Percentiles rank a stretch among this genome's conserved stretches.
phyloP scores from a whole-genome alignment of 202 grass and related monocot species.

The Digitaria exilis region DNA sequence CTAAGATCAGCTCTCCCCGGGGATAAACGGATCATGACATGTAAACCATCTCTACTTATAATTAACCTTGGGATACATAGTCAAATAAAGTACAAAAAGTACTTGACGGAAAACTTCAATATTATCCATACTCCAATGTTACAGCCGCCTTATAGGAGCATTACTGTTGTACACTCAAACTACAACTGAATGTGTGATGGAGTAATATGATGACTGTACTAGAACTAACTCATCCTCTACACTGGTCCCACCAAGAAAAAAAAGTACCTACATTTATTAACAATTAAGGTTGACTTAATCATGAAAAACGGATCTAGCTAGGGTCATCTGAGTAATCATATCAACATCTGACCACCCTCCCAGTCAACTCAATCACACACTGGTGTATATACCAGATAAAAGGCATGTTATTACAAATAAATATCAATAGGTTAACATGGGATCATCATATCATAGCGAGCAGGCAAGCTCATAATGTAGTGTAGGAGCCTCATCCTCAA shows the following conservation, averaged over 20 bases:
- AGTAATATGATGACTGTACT: constrained; percentile 18
- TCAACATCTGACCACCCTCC: constrained; percentile 40
- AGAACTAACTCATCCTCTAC: constrained; percentile 10
- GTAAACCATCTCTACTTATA: background rate
- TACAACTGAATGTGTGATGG: constrained; percentile 33
- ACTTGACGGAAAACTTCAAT: background rate
- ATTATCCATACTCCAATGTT: constrained; percentile 8
- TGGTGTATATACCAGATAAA: constrained; percentile 28
- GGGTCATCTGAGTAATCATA: constrained; percentile 47
- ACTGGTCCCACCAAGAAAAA: constrained; percentile 6
- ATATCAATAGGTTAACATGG: constrained; percentile 33
- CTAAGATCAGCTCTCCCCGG: background rate
- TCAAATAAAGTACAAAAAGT: background rate
- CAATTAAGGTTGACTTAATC: constrained; percentile 28
- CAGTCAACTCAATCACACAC: constrained; percentile 18
- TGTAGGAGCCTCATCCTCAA: constrained; percentile 23
- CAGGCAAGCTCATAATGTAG: constrained; percentile 9
- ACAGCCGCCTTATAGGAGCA: background rate
- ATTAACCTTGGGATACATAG: background rate
- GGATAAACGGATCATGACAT: background rate
- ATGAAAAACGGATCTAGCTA: constrained; percentile 18
- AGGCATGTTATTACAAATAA: constrained; percentile 34
- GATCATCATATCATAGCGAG: constrained; percentile 28
- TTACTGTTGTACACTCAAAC: constrained; percentile 31
- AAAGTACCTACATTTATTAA: constrained; percentile 43